Conservation (phyloP, 1,284 basidiomycete genomes). For the Polyporus tsugae region DNA sequence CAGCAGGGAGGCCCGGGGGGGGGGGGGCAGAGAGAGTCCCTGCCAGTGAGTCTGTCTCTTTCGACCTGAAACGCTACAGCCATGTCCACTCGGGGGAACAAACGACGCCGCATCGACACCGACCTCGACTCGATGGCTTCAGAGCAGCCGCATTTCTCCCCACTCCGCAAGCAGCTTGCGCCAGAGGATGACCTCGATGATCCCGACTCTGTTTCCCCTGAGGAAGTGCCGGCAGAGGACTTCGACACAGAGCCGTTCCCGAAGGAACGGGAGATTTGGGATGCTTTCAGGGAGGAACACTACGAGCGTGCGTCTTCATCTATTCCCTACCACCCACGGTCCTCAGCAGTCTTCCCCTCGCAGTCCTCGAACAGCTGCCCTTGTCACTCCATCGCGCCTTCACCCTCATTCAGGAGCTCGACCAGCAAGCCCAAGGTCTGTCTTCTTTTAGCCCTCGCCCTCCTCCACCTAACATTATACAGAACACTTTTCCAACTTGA, state of each 20-base stretch:
- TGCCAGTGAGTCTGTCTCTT: neutral
- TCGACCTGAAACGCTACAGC: neutral
- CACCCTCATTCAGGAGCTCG: slow-evolving; percentile 82
- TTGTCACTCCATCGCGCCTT: slow-evolving; percentile 85
- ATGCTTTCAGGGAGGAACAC: slow-evolving; percentile 80
- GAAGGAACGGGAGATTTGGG: slow-evolving; percentile 76
- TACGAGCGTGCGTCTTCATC: slow-evolving; percentile 62
- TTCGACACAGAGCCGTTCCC: slow-evolving; percentile 43
- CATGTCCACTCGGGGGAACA: slow-evolving; percentile 20
- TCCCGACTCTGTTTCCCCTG: neutral
- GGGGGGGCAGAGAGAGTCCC: no score
- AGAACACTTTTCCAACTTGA: slow-evolving; percentile 36
- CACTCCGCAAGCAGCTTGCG: neutral
- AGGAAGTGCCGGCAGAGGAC: slow-evolving; percentile 18
- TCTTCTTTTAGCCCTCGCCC: neutral
- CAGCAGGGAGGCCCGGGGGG: no score
- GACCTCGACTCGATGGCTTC: neutral
- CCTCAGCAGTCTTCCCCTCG: slow-evolving; percentile 1
- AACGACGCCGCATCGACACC: slow-evolving; percentile 19
- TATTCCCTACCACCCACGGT: slow-evolving; percentile 3
- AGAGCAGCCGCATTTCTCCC: slow-evolving; percentile 4
- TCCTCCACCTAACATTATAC: neutral
- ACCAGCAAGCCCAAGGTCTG: slow-evolving; percentile 75
- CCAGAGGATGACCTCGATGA: neutral
- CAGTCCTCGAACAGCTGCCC: slow-evolving; percentile 88